Conservation (phyloP, 306 rosid genomes). For the Pterocarpus santalinus region DNA sequence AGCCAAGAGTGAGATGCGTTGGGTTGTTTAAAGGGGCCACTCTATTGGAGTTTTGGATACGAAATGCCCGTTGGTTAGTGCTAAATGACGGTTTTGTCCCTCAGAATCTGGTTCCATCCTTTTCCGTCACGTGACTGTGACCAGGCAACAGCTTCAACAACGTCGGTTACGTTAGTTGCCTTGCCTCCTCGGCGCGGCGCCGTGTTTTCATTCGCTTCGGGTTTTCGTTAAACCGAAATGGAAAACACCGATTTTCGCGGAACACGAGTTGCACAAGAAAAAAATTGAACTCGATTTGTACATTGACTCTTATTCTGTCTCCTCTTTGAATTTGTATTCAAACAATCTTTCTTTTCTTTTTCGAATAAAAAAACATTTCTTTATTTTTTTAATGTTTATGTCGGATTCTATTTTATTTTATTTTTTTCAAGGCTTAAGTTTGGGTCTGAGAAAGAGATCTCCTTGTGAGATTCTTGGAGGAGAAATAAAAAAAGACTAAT, state of each 20-base stretch:
- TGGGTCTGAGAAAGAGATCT: too few relatives aligned
- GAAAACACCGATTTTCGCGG: background rate
- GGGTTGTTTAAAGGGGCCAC: slow-evolving; percentile 1
- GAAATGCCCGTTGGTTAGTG: background rate
- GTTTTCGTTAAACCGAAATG: background rate
- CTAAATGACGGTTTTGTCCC: slow-evolving; percentile 38
- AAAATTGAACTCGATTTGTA: background rate
- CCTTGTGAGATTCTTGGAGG: too few relatives aligned
- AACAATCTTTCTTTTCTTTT: too few relatives aligned
- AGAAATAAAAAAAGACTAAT: too few relatives aligned
- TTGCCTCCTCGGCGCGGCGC: background rate
- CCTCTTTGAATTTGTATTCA: too few relatives aligned
- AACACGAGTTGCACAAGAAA: slow-evolving; percentile 2
- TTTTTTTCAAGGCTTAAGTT: too few relatives aligned
- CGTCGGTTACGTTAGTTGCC: background rate
- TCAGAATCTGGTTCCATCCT: background rate
- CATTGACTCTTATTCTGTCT: too few relatives aligned
- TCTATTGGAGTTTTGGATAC: background rate
- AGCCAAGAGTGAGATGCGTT: background rate
- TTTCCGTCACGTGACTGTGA: background rate
- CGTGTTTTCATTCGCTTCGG: background rate
- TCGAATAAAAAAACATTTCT: too few relatives aligned
- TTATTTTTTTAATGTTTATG: too few relatives aligned
- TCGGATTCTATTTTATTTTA: too few relatives aligned
- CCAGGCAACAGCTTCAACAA: background rate